These are phyloP conservation scores for Colletotrichum sp. DNA, from an alignment of 2,329 filamentous ascomycete genomes.

Conservation along the genomic window DNA sequence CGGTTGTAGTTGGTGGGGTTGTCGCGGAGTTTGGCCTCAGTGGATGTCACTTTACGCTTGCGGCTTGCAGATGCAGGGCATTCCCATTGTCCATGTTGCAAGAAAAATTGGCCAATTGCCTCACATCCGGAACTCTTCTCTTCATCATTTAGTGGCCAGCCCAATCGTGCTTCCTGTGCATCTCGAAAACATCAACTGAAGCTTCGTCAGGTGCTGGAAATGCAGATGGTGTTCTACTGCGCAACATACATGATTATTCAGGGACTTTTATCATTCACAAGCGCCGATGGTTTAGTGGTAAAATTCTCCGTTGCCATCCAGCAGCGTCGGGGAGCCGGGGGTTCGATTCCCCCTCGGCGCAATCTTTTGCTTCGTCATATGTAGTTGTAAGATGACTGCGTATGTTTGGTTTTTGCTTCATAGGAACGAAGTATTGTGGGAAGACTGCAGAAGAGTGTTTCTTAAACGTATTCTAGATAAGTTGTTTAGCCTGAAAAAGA, in stretches of 20 bases:
- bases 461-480: too few relatives aligned
- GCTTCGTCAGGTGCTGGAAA: background rate
- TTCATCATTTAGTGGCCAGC: background rate
- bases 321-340: constrained; percentile 22
- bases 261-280: rapidly evolving
- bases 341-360: constrained; percentile 23
- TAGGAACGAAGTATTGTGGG: background rate
- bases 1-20: background rate
- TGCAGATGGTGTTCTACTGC: background rate
- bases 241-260: background rate
- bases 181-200: background rate
- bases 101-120: background rate
- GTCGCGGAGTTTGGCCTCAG: constrained; percentile 4
- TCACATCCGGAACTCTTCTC: background rate
- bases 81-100: background rate
- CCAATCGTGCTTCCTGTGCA: background rate
- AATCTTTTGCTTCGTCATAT: background rate
- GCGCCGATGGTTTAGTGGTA: constrained; percentile 24
- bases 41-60: background rate
- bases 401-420: background rate
- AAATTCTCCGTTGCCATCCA: constrained; percentile 21
- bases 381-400: too few relatives aligned
- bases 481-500: too few relatives aligned
- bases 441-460: too few relatives aligned
- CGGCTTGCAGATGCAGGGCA: background rate